Evolutionary conservation across 2,329 filamentous ascomycete species (phyloP).

Genomic region (Colletotrichum sp.): DNA sequence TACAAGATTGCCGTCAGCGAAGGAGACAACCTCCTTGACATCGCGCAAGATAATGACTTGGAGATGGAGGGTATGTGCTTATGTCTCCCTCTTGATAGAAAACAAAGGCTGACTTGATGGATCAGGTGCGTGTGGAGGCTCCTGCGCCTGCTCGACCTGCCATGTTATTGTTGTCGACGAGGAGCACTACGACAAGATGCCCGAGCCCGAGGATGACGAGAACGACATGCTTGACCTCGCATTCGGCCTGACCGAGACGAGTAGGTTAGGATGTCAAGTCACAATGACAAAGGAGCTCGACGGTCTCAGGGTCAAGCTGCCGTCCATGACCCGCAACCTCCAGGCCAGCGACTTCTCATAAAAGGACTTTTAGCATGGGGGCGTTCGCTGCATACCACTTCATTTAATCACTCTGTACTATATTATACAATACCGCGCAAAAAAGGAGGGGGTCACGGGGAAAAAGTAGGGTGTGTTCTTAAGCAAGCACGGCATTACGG

Average conservation of each 20-base stretch:
- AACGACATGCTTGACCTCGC: constrained; percentile 93
- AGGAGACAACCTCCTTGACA: constrained; percentile 93
- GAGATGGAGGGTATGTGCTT: constrained; percentile 83
- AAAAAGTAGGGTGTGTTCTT: not conserved
- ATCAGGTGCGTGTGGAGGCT: constrained; percentile 86
- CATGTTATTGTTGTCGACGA: constrained; percentile 84
- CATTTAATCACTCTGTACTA: constrained; percentile 21
- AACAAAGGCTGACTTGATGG: constrained; percentile 24
- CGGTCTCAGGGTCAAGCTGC: constrained; percentile 83
- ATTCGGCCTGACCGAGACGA: constrained; percentile 88
- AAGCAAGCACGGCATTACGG: constrained; percentile 14
- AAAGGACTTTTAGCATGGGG: constrained; percentile 12
- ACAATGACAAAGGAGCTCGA: constrained; percentile 90
- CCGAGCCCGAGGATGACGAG: constrained; percentile 79
- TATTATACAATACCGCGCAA: constrained; percentile 6
- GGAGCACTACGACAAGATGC: constrained; percentile 77
- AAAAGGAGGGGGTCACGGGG: not conserved
- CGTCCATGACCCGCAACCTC: constrained; percentile 93
- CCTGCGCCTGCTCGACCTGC: constrained; percentile 91
- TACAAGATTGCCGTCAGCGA: constrained; percentile 80
- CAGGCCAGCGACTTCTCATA: constrained; percentile 88
- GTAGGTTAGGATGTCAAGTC: constrained; percentile 86
- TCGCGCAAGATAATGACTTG: constrained; percentile 91
- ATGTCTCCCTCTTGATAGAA: accelerated
- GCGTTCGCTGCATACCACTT: constrained; percentile 4